phyloP scores from a whole-genome alignment of 2,329 filamentous ascomycete species.

The Penicillium verrucosum region DNA sequence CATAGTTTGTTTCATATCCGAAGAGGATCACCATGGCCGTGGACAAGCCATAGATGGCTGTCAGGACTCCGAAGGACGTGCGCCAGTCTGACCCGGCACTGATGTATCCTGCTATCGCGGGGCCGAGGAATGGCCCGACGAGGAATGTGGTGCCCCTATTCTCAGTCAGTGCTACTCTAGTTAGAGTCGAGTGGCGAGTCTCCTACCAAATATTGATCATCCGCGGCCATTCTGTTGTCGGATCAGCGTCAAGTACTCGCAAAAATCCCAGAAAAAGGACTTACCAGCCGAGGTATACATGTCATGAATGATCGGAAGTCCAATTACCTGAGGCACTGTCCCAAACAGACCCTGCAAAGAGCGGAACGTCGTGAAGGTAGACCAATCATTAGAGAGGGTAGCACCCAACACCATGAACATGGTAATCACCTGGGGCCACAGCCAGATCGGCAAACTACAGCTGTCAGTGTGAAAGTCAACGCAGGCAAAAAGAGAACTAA shows the following conservation, averaged over 20 bases:
- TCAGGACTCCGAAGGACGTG: conserved; percentile 34
- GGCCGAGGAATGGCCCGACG: conserved; percentile 38
- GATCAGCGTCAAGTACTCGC: background rate
- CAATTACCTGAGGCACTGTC: conserved; percentile 41
- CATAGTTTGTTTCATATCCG: conserved; percentile 36
- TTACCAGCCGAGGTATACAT: conserved; percentile 33
- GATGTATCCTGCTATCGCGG: conserved; percentile 39
- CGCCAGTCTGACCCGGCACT: conserved; percentile 33
- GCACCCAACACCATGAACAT: conserved; percentile 41
- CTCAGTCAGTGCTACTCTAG: background rate
- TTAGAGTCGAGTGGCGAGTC: background rate
- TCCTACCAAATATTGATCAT: conserved; percentile 40
- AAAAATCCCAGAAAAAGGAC: background rate
- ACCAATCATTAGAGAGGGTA: conserved; percentile 38
- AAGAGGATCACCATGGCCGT: conserved; percentile 33
- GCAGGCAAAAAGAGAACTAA: conserved; percentile 3
- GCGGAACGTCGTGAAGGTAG: conserved; percentile 40
- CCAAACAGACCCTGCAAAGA: conserved; percentile 40
- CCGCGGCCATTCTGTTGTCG: conserved; percentile 32
- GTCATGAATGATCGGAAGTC: conserved; percentile 40
- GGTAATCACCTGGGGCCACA: conserved; percentile 42
- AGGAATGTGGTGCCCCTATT: conserved; percentile 38
- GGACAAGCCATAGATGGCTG: conserved; percentile 37
- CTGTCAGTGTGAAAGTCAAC: background rate
- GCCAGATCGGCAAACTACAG: conserved; percentile 40